These are phyloP conservation scores for Adenanthera pavonina DNA, from an alignment of 306 rosid species.

Conservation along the genomic window DNA sequence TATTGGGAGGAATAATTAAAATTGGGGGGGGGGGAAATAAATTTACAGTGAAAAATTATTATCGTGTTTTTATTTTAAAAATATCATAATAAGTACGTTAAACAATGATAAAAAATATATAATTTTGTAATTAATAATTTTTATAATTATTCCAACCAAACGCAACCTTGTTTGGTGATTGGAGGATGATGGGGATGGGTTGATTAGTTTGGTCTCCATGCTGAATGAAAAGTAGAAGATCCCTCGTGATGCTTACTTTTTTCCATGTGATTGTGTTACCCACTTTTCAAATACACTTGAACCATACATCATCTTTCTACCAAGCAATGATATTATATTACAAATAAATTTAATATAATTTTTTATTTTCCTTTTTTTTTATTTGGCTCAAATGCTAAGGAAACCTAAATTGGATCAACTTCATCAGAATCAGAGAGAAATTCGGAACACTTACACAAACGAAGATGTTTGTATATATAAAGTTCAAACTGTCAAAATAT, in stretches of 20 bases:
- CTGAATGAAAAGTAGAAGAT: slow-evolving; percentile 45
- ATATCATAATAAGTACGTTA: too few relatives aligned
- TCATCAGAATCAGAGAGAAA: background rate
- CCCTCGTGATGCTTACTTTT: slow-evolving; percentile 67
- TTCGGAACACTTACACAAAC: background rate
- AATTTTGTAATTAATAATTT: background rate
- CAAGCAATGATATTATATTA: slow-evolving; percentile 10
- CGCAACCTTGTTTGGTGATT: background rate
- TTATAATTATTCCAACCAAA: background rate
- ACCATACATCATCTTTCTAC: slow-evolving; percentile 33
- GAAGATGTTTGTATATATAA: background rate
- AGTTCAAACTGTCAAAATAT: background rate
- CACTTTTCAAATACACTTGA: slow-evolving; percentile 37
- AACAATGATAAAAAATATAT: too few relatives aligned
- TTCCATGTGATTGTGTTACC: slow-evolving; percentile 68
- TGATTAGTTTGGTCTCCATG: slow-evolving; percentile 48
- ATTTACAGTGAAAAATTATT: too few relatives aligned
- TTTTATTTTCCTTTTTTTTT: background rate
- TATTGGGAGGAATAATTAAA: background rate
- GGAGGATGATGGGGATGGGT: slow-evolving; percentile 50
- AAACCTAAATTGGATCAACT: background rate
- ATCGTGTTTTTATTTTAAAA: too few relatives aligned
- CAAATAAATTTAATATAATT: background rate
- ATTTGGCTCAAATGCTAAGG: too few relatives aligned
- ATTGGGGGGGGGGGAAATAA: too few relatives aligned